A percentile compares a stretch with the other conserved stretches of the same genome.
Conservation (phyloP, 345 rosid species). For the Cardamine occulta region DNA sequence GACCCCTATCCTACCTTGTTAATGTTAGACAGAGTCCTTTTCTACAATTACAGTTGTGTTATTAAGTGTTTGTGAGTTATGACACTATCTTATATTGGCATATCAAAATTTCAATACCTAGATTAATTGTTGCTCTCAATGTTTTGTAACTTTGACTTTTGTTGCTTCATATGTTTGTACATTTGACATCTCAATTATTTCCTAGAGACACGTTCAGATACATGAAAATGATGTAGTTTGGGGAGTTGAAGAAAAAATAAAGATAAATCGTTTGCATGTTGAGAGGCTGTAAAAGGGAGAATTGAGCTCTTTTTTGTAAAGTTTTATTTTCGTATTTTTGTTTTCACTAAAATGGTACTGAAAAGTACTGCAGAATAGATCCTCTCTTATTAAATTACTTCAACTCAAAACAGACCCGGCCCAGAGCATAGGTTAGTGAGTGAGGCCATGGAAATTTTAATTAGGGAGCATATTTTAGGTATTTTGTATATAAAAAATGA, state of each 20-base stretch:
- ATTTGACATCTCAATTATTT: slow-evolving; percentile 29
- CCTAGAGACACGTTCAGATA: neutral
- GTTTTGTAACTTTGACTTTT: slow-evolving; percentile 29
- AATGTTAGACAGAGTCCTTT: slow-evolving; percentile 36
- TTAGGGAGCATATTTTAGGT: too few species aligned
- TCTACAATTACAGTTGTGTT: slow-evolving; percentile 21
- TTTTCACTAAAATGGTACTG: too few species aligned
- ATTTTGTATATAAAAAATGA: too few species aligned
- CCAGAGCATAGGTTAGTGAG: too few species aligned
- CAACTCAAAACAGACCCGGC: too few species aligned
- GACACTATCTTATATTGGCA: slow-evolving; percentile 18
- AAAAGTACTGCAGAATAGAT: too few species aligned
- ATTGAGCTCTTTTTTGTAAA: neutral
- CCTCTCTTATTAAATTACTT: too few species aligned
- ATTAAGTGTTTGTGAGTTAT: slow-evolving; percentile 32
- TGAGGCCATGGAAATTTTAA: too few species aligned
- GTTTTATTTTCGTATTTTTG: too few species aligned
- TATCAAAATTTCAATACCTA: neutral
- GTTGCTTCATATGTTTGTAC: slow-evolving; percentile 28
- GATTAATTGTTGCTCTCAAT: slow-evolving; percentile 36
- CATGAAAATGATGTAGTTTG: slow-evolving; percentile 27
- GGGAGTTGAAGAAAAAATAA: slow-evolving; percentile 5
- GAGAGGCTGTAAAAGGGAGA: neutral
- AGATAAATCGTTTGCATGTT: slow-evolving; percentile 17
- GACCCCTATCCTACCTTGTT: slow-evolving; percentile 33